A percentile compares a stretch with the other conserved stretches of the same genome.
Conservation (phyloP, 202 grass and related monocot species). For the Schoenoplectus tabernaemontani region DNA sequence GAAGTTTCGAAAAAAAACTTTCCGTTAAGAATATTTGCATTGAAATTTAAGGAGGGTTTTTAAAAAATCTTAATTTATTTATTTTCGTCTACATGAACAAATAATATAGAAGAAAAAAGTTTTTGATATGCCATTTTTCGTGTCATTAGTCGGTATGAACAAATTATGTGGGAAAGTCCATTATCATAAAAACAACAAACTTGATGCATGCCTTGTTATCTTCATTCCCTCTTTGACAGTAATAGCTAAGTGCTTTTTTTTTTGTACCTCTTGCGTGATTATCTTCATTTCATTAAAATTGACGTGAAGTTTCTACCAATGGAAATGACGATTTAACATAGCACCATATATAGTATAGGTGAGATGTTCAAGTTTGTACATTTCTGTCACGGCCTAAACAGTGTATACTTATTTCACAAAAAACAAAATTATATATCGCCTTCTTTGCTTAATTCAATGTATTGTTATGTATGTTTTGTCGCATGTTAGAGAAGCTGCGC, state of each 20-base stretch:
- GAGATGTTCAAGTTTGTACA: constrained; percentile 16
- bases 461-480: neutral
- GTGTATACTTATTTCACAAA: neutral
- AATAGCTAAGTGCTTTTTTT: neutral
- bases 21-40: neutral
- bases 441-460: neutral
- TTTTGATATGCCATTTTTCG: neutral
- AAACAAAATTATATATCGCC: constrained; percentile 7
- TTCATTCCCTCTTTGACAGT: neutral
- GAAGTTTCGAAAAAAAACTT: too few relatives aligned
- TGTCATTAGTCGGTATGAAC: neutral
- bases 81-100: neutral
- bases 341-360: constrained; percentile 13
- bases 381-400: constrained; percentile 9
- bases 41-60: neutral
- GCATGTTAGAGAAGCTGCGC: neutral
- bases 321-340: neutral
- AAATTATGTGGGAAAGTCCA: neutral
- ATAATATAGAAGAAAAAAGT: neutral
- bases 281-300: neutral
- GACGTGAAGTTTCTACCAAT: neutral
- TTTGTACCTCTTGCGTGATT: neutral
- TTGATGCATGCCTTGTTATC: neutral
- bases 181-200: neutral
- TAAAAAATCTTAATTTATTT: neutral